Conservation (phyloP, 495 filamentous ascomycete species). For the Xylaria cubensis region DNA sequence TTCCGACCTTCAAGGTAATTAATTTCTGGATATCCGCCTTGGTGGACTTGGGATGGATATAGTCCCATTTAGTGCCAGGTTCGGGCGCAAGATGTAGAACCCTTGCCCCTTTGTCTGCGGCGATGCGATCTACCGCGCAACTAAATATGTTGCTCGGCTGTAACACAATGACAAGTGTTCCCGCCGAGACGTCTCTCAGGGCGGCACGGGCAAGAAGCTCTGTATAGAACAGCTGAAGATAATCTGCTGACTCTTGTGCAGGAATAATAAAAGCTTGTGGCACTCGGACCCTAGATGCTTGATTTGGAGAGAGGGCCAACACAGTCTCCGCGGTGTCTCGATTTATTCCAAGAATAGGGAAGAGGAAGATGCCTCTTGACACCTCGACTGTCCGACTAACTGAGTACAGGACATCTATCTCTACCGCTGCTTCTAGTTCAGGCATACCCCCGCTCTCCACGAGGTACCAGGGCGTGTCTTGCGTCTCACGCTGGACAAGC, state of each 20-base stretch:
- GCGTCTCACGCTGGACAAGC: background rate
- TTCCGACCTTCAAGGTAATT: background rate
- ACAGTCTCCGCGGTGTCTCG: background rate
- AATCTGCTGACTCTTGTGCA: background rate
- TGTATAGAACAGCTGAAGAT: background rate
- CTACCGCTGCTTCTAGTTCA: background rate
- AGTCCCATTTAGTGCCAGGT: conserved; percentile 13
- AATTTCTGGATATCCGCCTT: conserved; percentile 4
- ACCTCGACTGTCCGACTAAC: background rate
- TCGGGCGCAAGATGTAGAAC: conserved; percentile 9
- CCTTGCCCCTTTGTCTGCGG: background rate
- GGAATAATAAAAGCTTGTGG: background rate
- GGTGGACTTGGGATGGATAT: conserved; percentile 12
- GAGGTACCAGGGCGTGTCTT: background rate
- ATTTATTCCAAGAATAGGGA: background rate
- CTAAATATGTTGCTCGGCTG: background rate
- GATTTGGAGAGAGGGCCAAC: background rate
- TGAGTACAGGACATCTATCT: background rate
- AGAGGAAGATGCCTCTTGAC: background rate
- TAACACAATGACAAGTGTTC: background rate
- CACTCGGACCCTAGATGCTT: background rate
- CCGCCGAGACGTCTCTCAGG: background rate
- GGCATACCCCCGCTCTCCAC: background rate
- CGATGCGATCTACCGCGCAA: background rate
- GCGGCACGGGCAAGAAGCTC: background rate